Evolutionary conservation across 768 basidiomycete species (phyloP), one percentile per base, ranked within the genome.

Genomic region (Artomyces pyxidatus): DNA sequence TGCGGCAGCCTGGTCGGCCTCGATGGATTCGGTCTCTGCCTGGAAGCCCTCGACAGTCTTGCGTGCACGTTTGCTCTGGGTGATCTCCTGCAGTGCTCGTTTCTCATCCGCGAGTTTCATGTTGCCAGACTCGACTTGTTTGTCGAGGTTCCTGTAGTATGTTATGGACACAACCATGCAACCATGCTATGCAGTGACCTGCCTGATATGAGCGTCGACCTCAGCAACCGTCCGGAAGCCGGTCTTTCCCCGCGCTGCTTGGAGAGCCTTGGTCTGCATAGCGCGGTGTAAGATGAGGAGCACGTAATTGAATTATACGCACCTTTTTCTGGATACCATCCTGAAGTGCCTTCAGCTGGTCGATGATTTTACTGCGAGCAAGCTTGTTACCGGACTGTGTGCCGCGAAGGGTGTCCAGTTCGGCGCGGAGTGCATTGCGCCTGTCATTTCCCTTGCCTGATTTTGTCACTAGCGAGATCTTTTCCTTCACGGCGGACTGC

Each of bases 91-190:
- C n/a, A 99, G 75, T 4, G 93, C 88, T 45, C 91, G 84, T 69
- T 96, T 97, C 68, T 99, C 96, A 49, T 96, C 94, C 23, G 83
- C 92, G 50, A 98, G 75, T 63, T 90, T 96, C 76, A 99, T 75
- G 50, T 59, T 80, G 22, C 95, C 95, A 4, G 89, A 89, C 62
- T 98, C 95, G 46, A 99, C 83, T 63, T 92, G 88, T 61, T 80
- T 85, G 43, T 98, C 89, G 51, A 96, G 72, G 52, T 83, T 73
- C 58, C 91, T 94, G 59, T 35, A 50, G 29, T 45, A 16, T 17
- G 37, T 26, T n/a, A 47, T 41, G 27, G 49, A 53, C 52, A 37
- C 51, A 42, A 26, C 49, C 35, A 48, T 50, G 56, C 47, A 39
- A 29, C 10, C 4, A 37, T 38, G 38, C 23, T 50, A 52, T 3